Evolutionary conservation across 164 flowering plant species (phyloP), one percentile per base, ranked within the genome.

Genomic region (Annona cherimola): DNA sequence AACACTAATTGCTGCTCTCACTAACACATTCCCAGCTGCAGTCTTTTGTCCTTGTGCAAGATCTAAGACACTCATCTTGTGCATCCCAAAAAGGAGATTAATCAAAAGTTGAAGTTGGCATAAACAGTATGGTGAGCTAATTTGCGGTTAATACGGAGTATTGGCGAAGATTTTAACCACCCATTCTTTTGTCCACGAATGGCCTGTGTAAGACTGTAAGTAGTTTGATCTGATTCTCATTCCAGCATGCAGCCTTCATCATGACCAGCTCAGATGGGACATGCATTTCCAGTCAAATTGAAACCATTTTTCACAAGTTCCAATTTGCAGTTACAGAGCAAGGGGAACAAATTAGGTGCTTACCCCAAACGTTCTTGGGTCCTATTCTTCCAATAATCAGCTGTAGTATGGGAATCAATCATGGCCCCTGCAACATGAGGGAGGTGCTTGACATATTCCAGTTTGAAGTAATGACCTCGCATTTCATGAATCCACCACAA

Each of bases 401-500:
- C 97, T 20, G 98, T 93, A 61, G 83, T 78, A 76, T 93, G 91
- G 69, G 99, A 96, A 81, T 96, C 98, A 78, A 93, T 93, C 99
- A 96, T 93, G 70, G 95, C 93, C 79, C 96, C 95, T 54, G 98
- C 97, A 84, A 93, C 99, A 68, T 75, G 82, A 76, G 99, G 99
- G 73, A 96, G 97, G 86, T 96, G 91, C 86, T 91, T 93, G 46
- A 96, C 96, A 73, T 84, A 93, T 72, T 91, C 97, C 79, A 86
- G 18, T 74, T 85, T 91, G 84, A 91, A 96, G 80, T 96, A 96
- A 80, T 96, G 97, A 59, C 99, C 99, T 68, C 98, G 85, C 97
- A 96, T 96, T 82, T 96, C 99, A 86, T 93, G 99, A 79, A 96
- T 96, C 99, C 99, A 96, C 99, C 99, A 96, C 77, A 96, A 82